Evolutionary conservation across 306 rosid species (phyloP).

Genomic region (Vicia villosa): DNA sequence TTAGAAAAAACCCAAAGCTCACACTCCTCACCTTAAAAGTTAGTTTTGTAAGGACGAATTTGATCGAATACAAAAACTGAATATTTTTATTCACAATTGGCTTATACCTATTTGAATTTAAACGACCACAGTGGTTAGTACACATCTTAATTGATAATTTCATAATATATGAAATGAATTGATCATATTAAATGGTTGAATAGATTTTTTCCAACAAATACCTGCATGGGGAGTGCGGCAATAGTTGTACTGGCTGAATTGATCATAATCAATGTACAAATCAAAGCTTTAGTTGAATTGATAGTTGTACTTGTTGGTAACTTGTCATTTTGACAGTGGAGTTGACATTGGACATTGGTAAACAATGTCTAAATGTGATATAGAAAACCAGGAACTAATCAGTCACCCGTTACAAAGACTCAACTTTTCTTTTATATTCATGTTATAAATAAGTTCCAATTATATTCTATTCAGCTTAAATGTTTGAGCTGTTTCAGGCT

Average conservation of each 20-base stretch:
- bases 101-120: slow-evolving; percentile 7
- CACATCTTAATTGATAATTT: slow-evolving; percentile 1
- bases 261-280: background rate
- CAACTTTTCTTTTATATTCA: slow-evolving; percentile 19
- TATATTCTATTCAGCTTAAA: slow-evolving; percentile 40
- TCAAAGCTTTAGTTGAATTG: slow-evolving; percentile 8
- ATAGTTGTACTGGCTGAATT: no score
- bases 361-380: slow-evolving; percentile 20
- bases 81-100: slow-evolving; percentile 23
- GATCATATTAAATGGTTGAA: slow-evolving; percentile 24
- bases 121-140: background rate
- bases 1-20: no score
- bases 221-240: background rate
- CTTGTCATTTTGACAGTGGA: slow-evolving; percentile 14
- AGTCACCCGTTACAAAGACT: slow-evolving; percentile 23
- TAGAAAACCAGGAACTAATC: slow-evolving; percentile 18
- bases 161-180: no score
- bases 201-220: slow-evolving; percentile 5
- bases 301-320: background rate
- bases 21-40: no score
- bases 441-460: slow-evolving; percentile 28
- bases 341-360: slow-evolving; percentile 22
- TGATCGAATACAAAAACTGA: no score
- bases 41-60: no score
- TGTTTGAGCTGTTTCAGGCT: slow-evolving; percentile 66